A percentile compares a stretch with the other conserved stretches of the same genome.
phyloP scores from a whole-genome alignment of 768 basidiomycete species.

The Serendipita vermifera region DNA sequence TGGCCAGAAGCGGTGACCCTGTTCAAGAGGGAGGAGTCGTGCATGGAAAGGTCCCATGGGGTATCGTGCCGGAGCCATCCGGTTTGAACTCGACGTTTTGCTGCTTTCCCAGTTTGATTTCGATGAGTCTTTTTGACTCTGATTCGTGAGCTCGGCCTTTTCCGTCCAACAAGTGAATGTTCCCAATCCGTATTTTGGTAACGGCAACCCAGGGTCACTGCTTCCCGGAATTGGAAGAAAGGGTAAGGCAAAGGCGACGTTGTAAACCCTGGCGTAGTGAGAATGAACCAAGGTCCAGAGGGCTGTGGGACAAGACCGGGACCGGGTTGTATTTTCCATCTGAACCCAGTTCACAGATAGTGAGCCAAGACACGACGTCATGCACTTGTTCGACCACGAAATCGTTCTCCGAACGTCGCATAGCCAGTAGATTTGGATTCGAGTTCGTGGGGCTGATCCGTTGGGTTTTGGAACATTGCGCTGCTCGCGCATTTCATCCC shows the following conservation, averaged over 20 bases:
- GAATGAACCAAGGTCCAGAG: conserved; percentile 74
- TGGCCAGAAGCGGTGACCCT: conserved; percentile 67
- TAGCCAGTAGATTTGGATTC: conserved; percentile 35
- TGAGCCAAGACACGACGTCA: conserved; percentile 80
- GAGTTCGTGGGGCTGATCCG: conserved; percentile 4
- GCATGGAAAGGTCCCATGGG: conserved; percentile 90
- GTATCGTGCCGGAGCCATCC: conserved; percentile 74
- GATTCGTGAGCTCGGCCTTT: conserved; percentile 75
- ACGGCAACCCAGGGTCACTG: conserved; percentile 82
- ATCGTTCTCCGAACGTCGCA: conserved; percentile 88
- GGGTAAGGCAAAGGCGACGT: conserved; percentile 57
- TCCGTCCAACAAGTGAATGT: conserved; percentile 71
- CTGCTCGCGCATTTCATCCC: conserved; percentile 87
- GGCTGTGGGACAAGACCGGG: conserved; percentile 59
- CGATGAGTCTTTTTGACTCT: conserved; percentile 53
- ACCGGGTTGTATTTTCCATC: conserved; percentile 76
- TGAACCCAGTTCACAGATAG: conserved; percentile 74
- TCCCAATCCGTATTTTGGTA: conserved; percentile 61
- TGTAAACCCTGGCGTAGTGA: conserved; percentile 89
- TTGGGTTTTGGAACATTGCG: conserved; percentile 25
- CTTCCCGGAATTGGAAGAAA: conserved; percentile 79
- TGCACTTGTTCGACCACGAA: conserved; percentile 79
- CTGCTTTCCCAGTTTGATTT: conserved; percentile 59
- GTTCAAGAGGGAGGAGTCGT: conserved; percentile 76
- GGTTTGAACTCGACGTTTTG: conserved; percentile 63